phyloP scores from a whole-genome alignment of 179 eudicot species.

The Silene coronaria region DNA sequence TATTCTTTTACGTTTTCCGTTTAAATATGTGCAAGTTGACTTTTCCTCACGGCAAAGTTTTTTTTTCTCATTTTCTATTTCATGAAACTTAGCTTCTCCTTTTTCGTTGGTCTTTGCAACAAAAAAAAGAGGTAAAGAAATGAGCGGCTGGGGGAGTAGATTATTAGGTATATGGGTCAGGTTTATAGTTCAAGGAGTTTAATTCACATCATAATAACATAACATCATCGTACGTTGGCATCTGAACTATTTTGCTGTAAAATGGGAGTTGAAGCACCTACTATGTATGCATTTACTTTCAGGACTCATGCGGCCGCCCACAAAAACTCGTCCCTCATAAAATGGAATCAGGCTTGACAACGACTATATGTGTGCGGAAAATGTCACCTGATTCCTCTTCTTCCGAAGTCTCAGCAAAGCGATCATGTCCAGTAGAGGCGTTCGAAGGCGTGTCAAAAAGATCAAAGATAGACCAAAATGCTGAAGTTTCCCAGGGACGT shows the following conservation, averaged over 20 bases:
- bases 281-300: slow-evolving; percentile 9
- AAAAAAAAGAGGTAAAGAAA: no score
- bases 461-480: slow-evolving; percentile 33
- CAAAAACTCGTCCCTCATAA: slow-evolving; percentile 48
- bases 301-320: slow-evolving; percentile 69
- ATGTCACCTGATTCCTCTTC: slow-evolving; percentile 34
- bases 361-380: slow-evolving; percentile 54
- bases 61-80: no score
- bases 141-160: no score
- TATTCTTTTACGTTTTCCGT: no score
- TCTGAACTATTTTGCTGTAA: not conserved
- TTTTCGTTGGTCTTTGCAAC: no score
- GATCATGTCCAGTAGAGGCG: slow-evolving; percentile 38
- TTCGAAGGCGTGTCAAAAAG: slow-evolving; percentile 35
- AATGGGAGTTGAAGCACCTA: slow-evolving; percentile 1
- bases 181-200: not conserved
- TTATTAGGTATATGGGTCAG: not conserved
- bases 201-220: no score
- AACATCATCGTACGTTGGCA: no score
- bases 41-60: no score
- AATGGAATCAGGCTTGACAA: slow-evolving; percentile 43
- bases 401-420: slow-evolving; percentile 43
- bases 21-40: no score
- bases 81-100: no score
- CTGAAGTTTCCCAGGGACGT: slow-evolving; percentile 20